phyloP scores from a whole-genome alignment of 164 flowering plant genomes.

The Sextonia rubra region DNA sequence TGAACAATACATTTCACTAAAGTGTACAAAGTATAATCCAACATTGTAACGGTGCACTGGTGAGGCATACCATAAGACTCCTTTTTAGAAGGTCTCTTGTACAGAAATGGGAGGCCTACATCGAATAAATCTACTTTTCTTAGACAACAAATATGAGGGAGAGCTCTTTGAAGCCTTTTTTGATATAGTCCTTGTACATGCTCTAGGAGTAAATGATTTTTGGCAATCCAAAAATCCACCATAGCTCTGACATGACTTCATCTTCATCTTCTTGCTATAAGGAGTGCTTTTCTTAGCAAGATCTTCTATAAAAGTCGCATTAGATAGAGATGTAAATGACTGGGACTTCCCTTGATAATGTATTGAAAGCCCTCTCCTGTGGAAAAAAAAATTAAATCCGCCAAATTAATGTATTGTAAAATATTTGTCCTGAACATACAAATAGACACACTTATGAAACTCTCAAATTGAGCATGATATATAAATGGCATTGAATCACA shows the following conservation, averaged over 20 bases:
- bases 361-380: constrained; percentile 75
- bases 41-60: too few relatives aligned
- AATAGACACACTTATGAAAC: background rate
- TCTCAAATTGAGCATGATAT: background rate
- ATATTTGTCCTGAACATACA: background rate
- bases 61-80: too few relatives aligned
- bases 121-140: constrained; percentile 9
- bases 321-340: constrained; percentile 60
- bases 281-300: constrained; percentile 51
- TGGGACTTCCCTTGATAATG: constrained; percentile 68
- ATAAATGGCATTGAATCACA: background rate
- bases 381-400: background rate
- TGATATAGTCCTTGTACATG: constrained; percentile 33
- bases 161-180: constrained; percentile 42
- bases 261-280: constrained; percentile 30
- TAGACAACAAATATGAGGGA: background rate
- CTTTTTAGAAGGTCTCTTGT: constrained; percentile 9
- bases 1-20: too few relatives aligned
- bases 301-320: constrained; percentile 53
- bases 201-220: constrained; percentile 40
- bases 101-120: constrained; percentile 36
- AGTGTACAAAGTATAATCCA: too few relatives aligned
- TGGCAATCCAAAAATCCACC: constrained; percentile 37
- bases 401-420: background rate
- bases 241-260: constrained; percentile 57